Percentiles rank a stretch among this genome's conserved stretches.
phyloP scores from a whole-genome alignment of 208 protist genomes.

The Leishmania martiniquensis region DNA sequence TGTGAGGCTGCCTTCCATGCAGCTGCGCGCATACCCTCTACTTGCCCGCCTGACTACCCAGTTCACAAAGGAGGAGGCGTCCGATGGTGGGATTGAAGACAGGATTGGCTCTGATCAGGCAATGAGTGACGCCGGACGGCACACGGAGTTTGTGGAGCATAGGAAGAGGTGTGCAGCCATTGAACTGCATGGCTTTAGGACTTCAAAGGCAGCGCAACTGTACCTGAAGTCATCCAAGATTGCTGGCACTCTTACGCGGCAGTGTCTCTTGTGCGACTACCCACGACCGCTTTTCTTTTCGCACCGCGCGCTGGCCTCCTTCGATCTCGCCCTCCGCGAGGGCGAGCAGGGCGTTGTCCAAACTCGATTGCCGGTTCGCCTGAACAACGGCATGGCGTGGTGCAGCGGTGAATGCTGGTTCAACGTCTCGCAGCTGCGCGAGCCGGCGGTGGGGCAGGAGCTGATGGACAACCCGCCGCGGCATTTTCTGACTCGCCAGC shows the following conservation, averaged over 20 bases:
- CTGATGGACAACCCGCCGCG: conserved; percentile 44
- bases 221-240: conserved; percentile 4
- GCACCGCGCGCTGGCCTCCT: conserved; percentile 23
- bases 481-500: conserved; percentile 43
- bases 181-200: conserved; percentile 27
- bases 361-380: conserved; percentile 3
- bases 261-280: conserved; percentile 56
- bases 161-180: conserved; percentile 17
- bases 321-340: conserved; percentile 17
- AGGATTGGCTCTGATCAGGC: conserved; percentile 34
- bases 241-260: conserved; percentile 18
- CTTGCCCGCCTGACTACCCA: conserved; percentile 33
- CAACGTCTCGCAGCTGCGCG: conserved; percentile 73
- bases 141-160: conserved; percentile 30
- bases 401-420: conserved; percentile 59
- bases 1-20: conserved; percentile 35
- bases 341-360: conserved; percentile 39
- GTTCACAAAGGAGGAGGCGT: background rate
- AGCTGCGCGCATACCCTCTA: conserved; percentile 63
- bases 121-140: conserved; percentile 34
- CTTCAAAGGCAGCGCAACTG: background rate
- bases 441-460: conserved; percentile 47
- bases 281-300: conserved; percentile 39
- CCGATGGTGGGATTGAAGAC: background rate
- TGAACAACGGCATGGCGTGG: conserved; percentile 23